phyloP scores from a whole-genome alignment of 2,329 filamentous ascomycete species.

The Sporothrix curviconia region DNA sequence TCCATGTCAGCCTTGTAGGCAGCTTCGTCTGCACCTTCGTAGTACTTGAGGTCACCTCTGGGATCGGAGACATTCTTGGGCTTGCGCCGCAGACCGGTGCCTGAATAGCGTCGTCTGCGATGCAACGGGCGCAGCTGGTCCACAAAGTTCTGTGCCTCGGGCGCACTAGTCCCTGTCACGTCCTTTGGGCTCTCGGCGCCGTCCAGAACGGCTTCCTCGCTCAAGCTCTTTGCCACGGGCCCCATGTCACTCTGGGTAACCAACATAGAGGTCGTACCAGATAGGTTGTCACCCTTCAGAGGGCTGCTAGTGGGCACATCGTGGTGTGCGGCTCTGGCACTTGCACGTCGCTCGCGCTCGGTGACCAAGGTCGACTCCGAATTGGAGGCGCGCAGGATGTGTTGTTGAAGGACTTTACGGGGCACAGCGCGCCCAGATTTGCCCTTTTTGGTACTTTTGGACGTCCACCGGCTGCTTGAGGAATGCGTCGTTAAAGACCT shows the following conservation, averaged over 20 bases:
- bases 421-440: conserved; percentile 58
- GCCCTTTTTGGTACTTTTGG: conserved; percentile 67
- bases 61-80: conserved; percentile 64
- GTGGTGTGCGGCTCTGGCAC: background rate
- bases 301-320: background rate
- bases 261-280: conserved; percentile 7
- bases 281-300: background rate
- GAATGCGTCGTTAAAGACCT: conserved; percentile 90
- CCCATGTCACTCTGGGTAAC: conserved; percentile 16
- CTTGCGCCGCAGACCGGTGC: conserved; percentile 70
- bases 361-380: conserved; percentile 37
- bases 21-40: conserved; percentile 80
- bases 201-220: conserved; percentile 16
- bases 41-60: conserved; percentile 78
- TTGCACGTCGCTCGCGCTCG: conserved; percentile 12
- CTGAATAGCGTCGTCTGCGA: conserved; percentile 69
- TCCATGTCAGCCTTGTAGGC: conserved; percentile 68
- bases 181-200: conserved; percentile 41
- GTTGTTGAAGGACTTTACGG: conserved; percentile 38
- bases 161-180: conserved; percentile 58
- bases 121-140: conserved; percentile 37
- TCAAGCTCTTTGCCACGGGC: background rate
- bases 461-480: conserved; percentile 74
- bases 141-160: conserved; percentile 51
- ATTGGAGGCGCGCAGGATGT: conserved; percentile 38